Evolutionary conservation across 371 early-diverging fungal species (phyloP), one percentile per base, ranked within the genome.

Genomic region (Modicella reniformis): DNA sequence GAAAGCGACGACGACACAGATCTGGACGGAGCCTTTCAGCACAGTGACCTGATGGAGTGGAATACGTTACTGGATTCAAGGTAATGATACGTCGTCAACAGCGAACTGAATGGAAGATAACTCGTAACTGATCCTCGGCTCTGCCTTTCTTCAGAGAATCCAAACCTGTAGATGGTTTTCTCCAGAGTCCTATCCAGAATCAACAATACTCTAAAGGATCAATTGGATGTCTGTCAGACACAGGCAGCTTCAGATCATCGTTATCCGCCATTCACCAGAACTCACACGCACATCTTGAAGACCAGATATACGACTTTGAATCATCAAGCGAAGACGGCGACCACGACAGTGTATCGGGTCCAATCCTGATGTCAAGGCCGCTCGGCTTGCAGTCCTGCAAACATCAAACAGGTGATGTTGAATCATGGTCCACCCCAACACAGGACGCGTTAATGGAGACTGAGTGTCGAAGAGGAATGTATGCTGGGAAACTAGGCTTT

Each of bases 1-100:
- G 73, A 70, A 1, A 62, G 69, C 13, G 79, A 62, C n/a, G 60
- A 66, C 19, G 73, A 70, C 26, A 62, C 58, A n/a, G 70, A 79
- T n/a, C 9, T 54, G 9, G 70, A 66, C 4, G 56, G 41, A 33
- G 17, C 6, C 40, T 47, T 61, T 56, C 59, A n/a, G 0, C 37
- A 33, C n/a, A 44, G 56, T 2, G 34, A 29, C 3, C 29, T 37
- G 33, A 51, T 59, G 23, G 50, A 32, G 23, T 66, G 70, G 75
- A 23, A 30, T 32, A 41, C 62, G 4, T 62, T 55, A 5, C 53
- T 49, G 10, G 75, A 62, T 17, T 62, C 60, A 8, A 70, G 67
- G 75, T 75, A 37, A 53, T 23, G 40, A 19, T 0, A 21, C 10
- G 23, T 25, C 37, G 23, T 10, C 28, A 37, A 13, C 19, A 10